A percentile compares a stretch with the other conserved stretches of the same genome.
Conservation (phyloP, 2,329 filamentous ascomycete genomes). For the Ceratocystis alfenasii region DNA sequence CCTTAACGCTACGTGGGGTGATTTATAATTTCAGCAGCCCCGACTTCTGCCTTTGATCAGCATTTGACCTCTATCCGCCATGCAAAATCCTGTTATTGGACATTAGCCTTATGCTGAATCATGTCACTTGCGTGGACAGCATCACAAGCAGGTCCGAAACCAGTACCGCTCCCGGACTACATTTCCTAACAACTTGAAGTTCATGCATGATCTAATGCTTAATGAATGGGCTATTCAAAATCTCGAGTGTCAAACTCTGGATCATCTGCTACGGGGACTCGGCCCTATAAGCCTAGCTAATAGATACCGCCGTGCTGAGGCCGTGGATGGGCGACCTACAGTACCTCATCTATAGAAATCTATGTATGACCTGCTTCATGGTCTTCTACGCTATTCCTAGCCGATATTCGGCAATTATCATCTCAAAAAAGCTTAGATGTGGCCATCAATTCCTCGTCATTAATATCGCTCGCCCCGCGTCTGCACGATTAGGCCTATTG, state of each 20-base stretch:
- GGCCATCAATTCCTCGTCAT: slow-evolving; percentile 4
- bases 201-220: neutral
- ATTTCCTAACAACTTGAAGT: neutral
- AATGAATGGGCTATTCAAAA: neutral
- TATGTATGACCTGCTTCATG: neutral
- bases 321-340: neutral
- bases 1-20: neutral
- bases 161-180: no score
- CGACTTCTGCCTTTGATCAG: neutral
- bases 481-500: neutral
- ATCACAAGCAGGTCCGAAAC: neutral
- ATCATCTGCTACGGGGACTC: neutral
- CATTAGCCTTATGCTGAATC: neutral
- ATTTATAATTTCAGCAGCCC: neutral
- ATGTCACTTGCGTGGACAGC: neutral
- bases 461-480: neutral
- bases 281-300: no score
- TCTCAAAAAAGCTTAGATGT: neutral
- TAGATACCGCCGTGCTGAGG: neutral
- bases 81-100: neutral
- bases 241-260: neutral
- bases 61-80: neutral
- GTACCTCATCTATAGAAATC: neutral
- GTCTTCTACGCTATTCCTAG: neutral
- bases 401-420: neutral